phyloP scores from a whole-genome alignment of 257 asterid genomes.

The Ehretia macrophylla region DNA sequence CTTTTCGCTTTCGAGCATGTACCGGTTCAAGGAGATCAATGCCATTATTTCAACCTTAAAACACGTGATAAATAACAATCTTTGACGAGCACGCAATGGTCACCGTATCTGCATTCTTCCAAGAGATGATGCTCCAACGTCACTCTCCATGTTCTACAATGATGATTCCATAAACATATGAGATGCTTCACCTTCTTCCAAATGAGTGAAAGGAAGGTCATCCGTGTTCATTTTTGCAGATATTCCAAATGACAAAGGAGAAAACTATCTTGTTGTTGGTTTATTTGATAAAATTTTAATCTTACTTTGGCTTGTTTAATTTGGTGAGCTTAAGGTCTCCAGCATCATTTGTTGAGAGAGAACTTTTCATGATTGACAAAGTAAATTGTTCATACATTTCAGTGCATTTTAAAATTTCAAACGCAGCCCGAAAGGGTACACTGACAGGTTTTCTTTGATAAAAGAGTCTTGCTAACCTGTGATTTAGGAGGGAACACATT shows the following conservation, averaged over 20 bases:
- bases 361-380: neutral
- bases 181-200: neutral
- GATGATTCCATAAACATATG: slow-evolving; percentile 1
- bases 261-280: neutral
- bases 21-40: neutral
- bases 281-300: neutral
- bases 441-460: neutral
- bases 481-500: slow-evolving; percentile 89
- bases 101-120: slow-evolving; percentile 90
- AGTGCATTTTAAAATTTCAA: no score
- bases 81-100: slow-evolving; percentile 12
- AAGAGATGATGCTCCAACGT: slow-evolving; percentile 82
- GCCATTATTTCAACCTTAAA: neutral
- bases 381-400: neutral
- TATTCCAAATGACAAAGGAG: neutral
- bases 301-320: no score
- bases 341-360: no score
- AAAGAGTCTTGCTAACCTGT: slow-evolving; percentile 44
- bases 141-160: slow-evolving; percentile 74
- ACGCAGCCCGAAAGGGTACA: no score
- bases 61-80: slow-evolving; percentile 2
- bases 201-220: slow-evolving; percentile 1
- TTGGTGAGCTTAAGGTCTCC: no score
- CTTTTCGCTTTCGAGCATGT: neutral
- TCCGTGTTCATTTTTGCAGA: neutral